Conservation (phyloP, 176 grass and related monocot genomes). For the Carex parvula region DNA sequence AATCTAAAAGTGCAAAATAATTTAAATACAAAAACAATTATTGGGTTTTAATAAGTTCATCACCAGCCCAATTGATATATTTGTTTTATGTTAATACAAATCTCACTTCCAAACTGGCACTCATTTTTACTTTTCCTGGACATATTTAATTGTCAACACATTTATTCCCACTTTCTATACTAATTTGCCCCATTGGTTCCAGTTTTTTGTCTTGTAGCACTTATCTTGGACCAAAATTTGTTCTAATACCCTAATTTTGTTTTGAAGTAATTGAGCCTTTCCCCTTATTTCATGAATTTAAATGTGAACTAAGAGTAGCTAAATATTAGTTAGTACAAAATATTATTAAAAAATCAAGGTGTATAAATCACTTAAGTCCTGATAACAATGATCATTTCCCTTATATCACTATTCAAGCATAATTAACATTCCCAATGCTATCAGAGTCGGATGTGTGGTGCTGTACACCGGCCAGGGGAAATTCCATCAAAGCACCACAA, state of each 20-base stretch:
- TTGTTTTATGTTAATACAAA: background rate
- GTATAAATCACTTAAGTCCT: background rate
- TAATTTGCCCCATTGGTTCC: background rate
- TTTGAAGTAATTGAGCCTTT: background rate
- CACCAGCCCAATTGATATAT: background rate
- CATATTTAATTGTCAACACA: background rate
- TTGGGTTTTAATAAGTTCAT: no score
- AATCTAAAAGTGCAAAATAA: no score
- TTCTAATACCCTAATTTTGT: background rate
- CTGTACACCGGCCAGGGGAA: constrained; percentile 76
- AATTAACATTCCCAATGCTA: background rate
- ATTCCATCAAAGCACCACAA: constrained; percentile 67
- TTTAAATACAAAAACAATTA: no score
- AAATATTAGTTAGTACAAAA: background rate
- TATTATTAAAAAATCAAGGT: background rate
- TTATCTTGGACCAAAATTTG: background rate
- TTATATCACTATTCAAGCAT: constrained; percentile 10
- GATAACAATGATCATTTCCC: background rate
- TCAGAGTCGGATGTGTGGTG: constrained; percentile 56
- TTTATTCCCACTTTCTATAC: background rate
- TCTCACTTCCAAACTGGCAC: background rate
- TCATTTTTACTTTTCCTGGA: background rate
- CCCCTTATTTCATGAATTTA: constrained; percentile 5
- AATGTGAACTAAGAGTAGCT: constrained; percentile 3
- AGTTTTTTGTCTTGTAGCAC: background rate